Conservation (phyloP, 495 filamentous ascomycete species). For the Alectoria sarmentosa region DNA sequence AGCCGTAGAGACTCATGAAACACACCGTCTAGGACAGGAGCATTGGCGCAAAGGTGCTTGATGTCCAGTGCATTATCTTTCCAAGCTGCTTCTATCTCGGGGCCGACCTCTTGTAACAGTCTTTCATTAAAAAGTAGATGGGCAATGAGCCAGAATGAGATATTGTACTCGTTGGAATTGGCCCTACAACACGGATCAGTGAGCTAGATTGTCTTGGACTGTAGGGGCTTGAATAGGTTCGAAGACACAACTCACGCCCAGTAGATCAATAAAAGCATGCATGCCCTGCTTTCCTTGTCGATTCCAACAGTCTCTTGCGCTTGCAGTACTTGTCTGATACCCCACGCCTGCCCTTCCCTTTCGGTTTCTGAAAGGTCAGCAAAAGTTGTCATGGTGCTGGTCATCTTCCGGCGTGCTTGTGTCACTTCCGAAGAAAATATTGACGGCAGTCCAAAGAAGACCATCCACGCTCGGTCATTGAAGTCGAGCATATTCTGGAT, state of each 20-base stretch:
- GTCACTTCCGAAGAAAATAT: constrained; percentile 20
- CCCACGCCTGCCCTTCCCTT: constrained; percentile 20
- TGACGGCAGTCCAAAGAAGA: constrained; percentile 20
- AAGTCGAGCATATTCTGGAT: constrained; percentile 19
- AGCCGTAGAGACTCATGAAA: constrained; percentile 26
- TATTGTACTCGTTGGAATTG: constrained; percentile 30
- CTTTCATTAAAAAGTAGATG: constrained; percentile 22
- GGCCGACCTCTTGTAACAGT: constrained; percentile 17
- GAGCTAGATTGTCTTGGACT: constrained; percentile 8
- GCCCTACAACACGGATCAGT: no score
- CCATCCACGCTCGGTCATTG: constrained; percentile 27
- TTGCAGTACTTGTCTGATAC: constrained; percentile 15
- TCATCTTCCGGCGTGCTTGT: constrained; percentile 14
- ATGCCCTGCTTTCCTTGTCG: constrained; percentile 20
- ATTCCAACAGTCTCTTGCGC: constrained; percentile 19
- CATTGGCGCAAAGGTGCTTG: constrained; percentile 18
- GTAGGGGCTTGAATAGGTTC: background rate
- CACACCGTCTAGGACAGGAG: constrained; percentile 22
- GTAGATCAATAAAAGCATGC: constrained; percentile 21
- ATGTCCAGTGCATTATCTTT: background rate
- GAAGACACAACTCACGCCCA: constrained; percentile 25
- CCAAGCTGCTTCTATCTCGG: constrained; percentile 21
- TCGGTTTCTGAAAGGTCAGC: constrained; percentile 19
- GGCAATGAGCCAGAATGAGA: constrained; percentile 28
- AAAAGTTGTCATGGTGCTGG: constrained; percentile 21